Evolutionary conservation across 805 yeast genomes (phyloP).

Genomic region (Henningerozyma blattae): DNA sequence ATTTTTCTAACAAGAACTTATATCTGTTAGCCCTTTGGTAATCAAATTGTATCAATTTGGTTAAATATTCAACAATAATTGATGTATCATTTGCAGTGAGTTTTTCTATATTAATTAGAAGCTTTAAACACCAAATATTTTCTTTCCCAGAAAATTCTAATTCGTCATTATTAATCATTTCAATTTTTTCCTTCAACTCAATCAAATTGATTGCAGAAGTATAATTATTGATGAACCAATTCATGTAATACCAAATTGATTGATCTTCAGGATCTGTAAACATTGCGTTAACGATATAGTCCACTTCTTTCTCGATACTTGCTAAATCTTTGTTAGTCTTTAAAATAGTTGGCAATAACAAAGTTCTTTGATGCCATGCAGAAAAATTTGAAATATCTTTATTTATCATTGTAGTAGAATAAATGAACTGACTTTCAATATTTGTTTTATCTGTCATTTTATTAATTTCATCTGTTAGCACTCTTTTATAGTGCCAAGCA

Average conservation of each 20-base stretch:
- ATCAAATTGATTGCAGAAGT: slow-evolving; percentile 28
- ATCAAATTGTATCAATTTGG: slow-evolving; percentile 40
- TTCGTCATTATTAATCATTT: slow-evolving; percentile 63
- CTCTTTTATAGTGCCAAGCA: slow-evolving; percentile 91
- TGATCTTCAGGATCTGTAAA: slow-evolving; percentile 92
- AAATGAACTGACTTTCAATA: slow-evolving; percentile 44
- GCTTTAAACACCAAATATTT: slow-evolving; percentile 68
- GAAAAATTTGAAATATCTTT: slow-evolving; percentile 83
- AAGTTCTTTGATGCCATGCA: slow-evolving; percentile 89
- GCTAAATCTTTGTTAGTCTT: slow-evolving; percentile 12
- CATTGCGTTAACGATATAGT: slow-evolving; percentile 67
- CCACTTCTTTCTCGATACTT: slow-evolving; percentile 46
- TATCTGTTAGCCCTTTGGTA: slow-evolving; percentile 57
- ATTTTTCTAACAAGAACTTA: slow-evolving; percentile 24
- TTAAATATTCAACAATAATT: slow-evolving; percentile 17
- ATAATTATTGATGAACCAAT: slow-evolving; percentile 49
- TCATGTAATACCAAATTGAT: slow-evolving; percentile 80
- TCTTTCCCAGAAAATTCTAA: slow-evolving; percentile 50
- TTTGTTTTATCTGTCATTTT: slow-evolving; percentile 16
- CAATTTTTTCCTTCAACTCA: slow-evolving; percentile 35
- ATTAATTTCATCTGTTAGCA: slow-evolving; percentile 36
- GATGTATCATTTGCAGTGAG: slow-evolving; percentile 11
- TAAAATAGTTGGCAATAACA: slow-evolving; percentile 46
- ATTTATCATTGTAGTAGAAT: slow-evolving; percentile 68
- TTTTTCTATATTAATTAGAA: slow-evolving; percentile 36